phyloP scores from a whole-genome alignment of 768 basidiomycete genomes.

The Cytidiella melzeri region DNA sequence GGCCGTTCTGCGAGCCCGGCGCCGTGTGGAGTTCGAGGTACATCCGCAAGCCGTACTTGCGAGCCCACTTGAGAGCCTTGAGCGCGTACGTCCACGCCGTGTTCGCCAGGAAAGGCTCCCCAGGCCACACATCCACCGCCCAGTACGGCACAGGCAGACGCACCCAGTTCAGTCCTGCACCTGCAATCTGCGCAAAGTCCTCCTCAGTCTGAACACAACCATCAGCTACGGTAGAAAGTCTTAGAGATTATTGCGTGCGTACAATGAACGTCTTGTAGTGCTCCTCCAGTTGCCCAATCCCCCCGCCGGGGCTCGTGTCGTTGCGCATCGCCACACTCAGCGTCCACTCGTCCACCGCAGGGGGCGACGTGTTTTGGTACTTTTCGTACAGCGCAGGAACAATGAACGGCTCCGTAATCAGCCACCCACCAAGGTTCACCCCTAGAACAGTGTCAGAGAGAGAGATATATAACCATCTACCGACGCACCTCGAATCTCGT shows the following conservation, averaged over 20 bases:
- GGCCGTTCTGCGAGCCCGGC: constrained; percentile 80
- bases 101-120: constrained; percentile 73
- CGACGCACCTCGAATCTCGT: constrained; percentile 46
- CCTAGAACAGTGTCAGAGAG: constrained; percentile 21
- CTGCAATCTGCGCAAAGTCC: constrained; percentile 86
- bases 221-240: too few species aligned
- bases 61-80: constrained; percentile 72
- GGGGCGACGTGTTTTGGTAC: constrained; percentile 36
- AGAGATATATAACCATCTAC: too few species aligned
- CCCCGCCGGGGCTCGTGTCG: constrained; percentile 51
- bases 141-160: constrained; percentile 82
- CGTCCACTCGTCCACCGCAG: constrained; percentile 63
- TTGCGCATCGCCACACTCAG: constrained; percentile 61
- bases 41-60: constrained; percentile 87
- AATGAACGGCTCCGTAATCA: constrained; percentile 80
- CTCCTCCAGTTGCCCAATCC: constrained; percentile 59
- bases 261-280: constrained; percentile 88
- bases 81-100: constrained; percentile 85
- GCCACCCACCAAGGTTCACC: constrained; percentile 74
- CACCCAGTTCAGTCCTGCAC: constrained; percentile 83
- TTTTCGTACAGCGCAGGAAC: constrained; percentile 57
- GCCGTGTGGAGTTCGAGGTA: constrained; percentile 77
- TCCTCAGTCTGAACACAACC: constrained; percentile 80
- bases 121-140: constrained; percentile 74
- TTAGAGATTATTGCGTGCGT: too few species aligned